Base-by-base conservation (phyloP, 805 yeast species). In the Candida glaebosa region DNA sequence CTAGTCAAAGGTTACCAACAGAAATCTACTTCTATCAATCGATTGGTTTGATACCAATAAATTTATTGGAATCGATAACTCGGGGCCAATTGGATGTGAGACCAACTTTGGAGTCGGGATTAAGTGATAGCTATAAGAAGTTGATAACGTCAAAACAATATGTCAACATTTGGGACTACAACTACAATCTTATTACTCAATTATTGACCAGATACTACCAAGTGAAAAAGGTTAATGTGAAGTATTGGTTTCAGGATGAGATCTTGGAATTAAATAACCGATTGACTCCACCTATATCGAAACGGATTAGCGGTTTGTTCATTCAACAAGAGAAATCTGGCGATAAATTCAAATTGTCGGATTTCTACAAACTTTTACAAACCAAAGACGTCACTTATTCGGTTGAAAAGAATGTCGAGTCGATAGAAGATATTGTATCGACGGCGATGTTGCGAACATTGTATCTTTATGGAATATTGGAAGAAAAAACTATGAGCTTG, bases 181-280 rank as follows among this genome's bases (percentile, higher is more conserved):
- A 82, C 40, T 68, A 87, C 42, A 82, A 83, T 48, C 64, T 87
- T 38, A 63, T 90, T 17, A 79, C 95, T 12, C 81, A 79, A 50
- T 76, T 82, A 18, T 73, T 89, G 51, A 82, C 87, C 48, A 81
- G 98, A 57, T 91, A 87, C 62, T 88, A 81, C 58, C 97, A 90
- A 57, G 82, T 77, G 44, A 85, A 83, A 56, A 79, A 75, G 42
- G 71, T 87, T 30, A 65, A 71, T 34, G 76, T 75, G 18, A 58
- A 65, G 14, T 76, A 65, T 45, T 83, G 84, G 83, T 83, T 69
- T 64, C 58, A 60, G 34, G 73, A 79, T 47, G 57, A 65, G 44
- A 52, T 33, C 40, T 50, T 63, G 18, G 73, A 71, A 39, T 56
- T 84, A 20, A 72, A 71, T 15, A 81, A 76, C 49, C 72, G 83